Evolutionary conservation across 352 stramenopile species (phyloP), one percentile per base, ranked within the genome.

Genomic region (Phytophthora boehmeriae): DNA sequence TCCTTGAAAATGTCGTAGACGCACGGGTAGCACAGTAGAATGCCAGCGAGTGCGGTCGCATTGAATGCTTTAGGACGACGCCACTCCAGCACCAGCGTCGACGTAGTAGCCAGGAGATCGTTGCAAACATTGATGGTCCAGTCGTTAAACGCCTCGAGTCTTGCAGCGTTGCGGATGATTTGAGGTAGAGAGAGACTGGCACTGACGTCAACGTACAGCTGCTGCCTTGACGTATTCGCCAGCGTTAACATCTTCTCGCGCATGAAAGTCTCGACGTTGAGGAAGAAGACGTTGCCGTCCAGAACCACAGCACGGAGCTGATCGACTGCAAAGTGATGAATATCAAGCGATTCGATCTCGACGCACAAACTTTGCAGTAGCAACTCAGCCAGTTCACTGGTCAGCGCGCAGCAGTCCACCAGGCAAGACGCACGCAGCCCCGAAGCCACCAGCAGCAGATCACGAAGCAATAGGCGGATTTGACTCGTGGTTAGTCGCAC

Each of bases 201-300:
- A 30, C 63, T 80, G 19, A 75, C 73, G 50, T 86, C 76, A 35
- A 83, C 57, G 19, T 67, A 52, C 19, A 73, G 50, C 25, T 73
- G 45, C 8, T 57, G 44, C 14, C 57, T 13, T 11, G 68, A 56
- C 27, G 35, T 48, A 28, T 42, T 68, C 30, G 64, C 52, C 32
- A 75, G 4, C 14, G 67, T 54, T 2, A 61, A 30, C 42, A 73
- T 66, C 43, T 86, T 83, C 19, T 70, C 64, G 30, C 30, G 35
- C 9, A 86, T 19, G 35, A 82, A 83, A 17, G 54, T 41, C 8
- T 49, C 41, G 4, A 68, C 56, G 28, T 80, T 71, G 20, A 81
- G 52, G 19, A 81, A 81, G 46, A 86, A 86, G 23, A 77, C 59
- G 57, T 86, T 86, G 1, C 45, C 61, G 8, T 78, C 60, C 10